Conservation (phyloP, 164 flowering plant species). For the Sedum album region DNA sequence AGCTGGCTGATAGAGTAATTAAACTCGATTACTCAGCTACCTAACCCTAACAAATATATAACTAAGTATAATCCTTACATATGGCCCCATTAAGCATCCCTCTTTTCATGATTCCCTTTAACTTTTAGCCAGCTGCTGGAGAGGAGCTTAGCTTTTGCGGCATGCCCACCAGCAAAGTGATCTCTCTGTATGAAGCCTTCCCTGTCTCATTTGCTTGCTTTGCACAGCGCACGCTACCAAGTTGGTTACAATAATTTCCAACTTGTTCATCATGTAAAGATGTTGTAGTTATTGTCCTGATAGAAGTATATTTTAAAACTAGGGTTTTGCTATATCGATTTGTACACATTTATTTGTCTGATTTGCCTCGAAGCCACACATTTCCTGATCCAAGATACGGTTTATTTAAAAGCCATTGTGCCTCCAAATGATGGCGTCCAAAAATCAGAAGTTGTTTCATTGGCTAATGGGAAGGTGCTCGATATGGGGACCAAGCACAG, state of each 20-base stretch:
- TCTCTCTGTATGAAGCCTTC: conserved; percentile 1
- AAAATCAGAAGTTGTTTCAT: conserved; percentile 45
- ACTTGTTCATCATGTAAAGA: not conserved
- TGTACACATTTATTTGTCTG: not conserved
- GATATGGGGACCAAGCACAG: conserved; percentile 62
- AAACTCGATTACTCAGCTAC: not conserved
- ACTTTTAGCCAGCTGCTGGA: conserved; percentile 5
- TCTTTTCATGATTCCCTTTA: conserved; percentile 1
- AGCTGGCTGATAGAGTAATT: not conserved
- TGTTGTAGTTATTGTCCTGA: not conserved
- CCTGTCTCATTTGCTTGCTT: not conserved
- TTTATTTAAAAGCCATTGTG: conserved; percentile 31
- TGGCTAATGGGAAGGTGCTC: conserved; percentile 50
- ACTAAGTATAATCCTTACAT: not conserved
- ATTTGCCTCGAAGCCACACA: not conserved
- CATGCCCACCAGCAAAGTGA: conserved; percentile 7
- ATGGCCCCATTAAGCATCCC: conserved; percentile 4
- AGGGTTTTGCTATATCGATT: not conserved
- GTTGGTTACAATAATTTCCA: conserved; percentile 4
- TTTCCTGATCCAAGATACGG: not conserved
- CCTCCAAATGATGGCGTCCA: conserved; percentile 69
- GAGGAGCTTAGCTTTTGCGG: not conserved
- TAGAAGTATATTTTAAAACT: not conserved
- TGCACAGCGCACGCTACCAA: conserved; percentile 2
- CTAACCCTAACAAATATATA: not conserved